A percentile compares a stretch with the other conserved stretches of the same genome.
Conservation (phyloP, 768 basidiomycete species). For the Jaapia argillacea region DNA sequence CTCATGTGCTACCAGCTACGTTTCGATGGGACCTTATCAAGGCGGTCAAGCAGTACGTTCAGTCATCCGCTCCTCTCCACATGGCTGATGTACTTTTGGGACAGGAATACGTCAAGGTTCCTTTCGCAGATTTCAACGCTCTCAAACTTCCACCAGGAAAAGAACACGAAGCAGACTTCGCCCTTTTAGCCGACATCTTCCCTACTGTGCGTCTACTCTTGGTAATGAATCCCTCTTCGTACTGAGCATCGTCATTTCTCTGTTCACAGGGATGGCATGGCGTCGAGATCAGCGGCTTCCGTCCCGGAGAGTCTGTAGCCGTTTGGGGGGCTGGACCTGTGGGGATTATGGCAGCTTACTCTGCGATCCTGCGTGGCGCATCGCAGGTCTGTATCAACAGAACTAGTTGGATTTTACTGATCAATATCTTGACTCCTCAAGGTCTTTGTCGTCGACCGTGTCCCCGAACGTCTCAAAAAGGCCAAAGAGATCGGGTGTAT, state of each 20-base stretch:
- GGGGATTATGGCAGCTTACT: too few relatives aligned
- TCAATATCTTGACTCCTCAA: too few relatives aligned
- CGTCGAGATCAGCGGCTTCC: conserved; percentile 37
- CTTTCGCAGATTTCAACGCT: conserved; percentile 48
- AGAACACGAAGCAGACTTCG: conserved; percentile 47
- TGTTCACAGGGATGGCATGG: conserved; percentile 40
- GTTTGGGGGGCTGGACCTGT: too few relatives aligned
- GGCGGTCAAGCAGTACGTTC: conserved; percentile 38
- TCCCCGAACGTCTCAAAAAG: conserved; percentile 41
- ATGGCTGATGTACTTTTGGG: background rate
- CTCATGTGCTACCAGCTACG: conserved; percentile 33
- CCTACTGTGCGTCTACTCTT: conserved; percentile 40
- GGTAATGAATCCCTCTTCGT: too few relatives aligned
- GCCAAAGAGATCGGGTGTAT: conserved; percentile 42
- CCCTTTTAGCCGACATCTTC: conserved; percentile 44
- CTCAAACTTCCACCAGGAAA: conserved; percentile 39
- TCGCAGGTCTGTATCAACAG: conserved; percentile 43
- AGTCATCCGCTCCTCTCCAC: background rate
- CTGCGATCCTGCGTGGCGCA: conserved; percentile 40
- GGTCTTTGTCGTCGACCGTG: conserved; percentile 36
- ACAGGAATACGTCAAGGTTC: conserved; percentile 45
- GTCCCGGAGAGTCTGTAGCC: too few relatives aligned
- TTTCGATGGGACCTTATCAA: conserved; percentile 45
- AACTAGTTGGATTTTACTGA: too few relatives aligned
- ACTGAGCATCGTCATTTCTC: background rate